phyloP scores from a whole-genome alignment of 306 rosid species.

The Gastrolobium bilobum region DNA sequence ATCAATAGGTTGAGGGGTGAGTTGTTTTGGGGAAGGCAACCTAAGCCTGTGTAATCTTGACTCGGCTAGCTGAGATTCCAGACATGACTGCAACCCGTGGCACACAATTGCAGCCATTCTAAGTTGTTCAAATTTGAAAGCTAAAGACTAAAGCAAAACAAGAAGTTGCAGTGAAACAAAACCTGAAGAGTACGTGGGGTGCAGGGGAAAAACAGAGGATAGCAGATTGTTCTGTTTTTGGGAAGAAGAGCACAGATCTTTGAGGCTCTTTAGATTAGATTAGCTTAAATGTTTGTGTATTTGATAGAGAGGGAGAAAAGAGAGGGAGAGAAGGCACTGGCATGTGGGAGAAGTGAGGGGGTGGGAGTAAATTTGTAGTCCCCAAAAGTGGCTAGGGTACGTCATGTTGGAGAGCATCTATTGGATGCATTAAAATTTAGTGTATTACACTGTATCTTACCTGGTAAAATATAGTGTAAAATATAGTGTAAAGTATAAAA shows the following conservation, averaged over 20 bases:
- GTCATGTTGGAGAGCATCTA: slow-evolving; percentile 32
- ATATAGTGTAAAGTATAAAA: no score
- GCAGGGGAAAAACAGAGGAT: slow-evolving; percentile 37
- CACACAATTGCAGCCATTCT: slow-evolving; percentile 79
- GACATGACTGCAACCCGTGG: slow-evolving; percentile 61
- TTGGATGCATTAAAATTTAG: no score
- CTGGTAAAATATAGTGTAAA: no score
- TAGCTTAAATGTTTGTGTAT: slow-evolving; percentile 29
- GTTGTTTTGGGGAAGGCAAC: slow-evolving; percentile 53
- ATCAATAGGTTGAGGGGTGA: slow-evolving; percentile 55
- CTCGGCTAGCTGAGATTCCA: slow-evolving; percentile 70
- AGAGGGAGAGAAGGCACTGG: slow-evolving; percentile 21
- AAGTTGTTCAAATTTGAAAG: background rate
- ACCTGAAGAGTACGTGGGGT: background rate
- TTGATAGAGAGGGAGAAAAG: slow-evolving; percentile 17
- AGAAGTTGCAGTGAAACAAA: background rate
- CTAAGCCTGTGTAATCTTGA: slow-evolving; percentile 64
- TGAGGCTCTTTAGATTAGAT: no score
- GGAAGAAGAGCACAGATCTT: background rate
- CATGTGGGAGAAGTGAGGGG: slow-evolving; percentile 54
- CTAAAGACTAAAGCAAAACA: background rate
- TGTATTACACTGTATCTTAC: no score
- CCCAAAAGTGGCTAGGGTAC: slow-evolving; percentile 52
- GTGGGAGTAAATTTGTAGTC: slow-evolving; percentile 78
- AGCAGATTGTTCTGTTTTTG: slow-evolving; percentile 42